Evolutionary conservation across 768 basidiomycete species (phyloP), one percentile per base, ranked within the genome.

Genomic region (Pleurotus platypus): DNA sequence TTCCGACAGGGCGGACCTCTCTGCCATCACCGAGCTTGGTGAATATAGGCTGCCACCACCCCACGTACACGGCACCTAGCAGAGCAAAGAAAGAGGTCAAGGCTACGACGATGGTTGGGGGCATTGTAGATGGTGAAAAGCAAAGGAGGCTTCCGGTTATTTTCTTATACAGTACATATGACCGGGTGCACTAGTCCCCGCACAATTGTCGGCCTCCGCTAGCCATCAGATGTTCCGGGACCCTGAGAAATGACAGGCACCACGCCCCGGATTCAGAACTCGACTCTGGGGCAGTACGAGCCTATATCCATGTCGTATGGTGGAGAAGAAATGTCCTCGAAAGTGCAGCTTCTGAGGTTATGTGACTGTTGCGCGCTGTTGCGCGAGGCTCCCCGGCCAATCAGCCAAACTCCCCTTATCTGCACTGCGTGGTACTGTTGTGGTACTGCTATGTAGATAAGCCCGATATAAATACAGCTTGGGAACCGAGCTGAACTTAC

Each of bases 1-100:
- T 83, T 15, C 81, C 81, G 3, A 82, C 58, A 0, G 78, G 51
- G 47, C 76, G 63, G 9, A 85, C 61, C 37, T 66, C 63, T 26
- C 84, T 78, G 27, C 77, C 78, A 18, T 76, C 61, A 1, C 86
- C 86, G 4, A 69, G 47, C 0, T 66, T 62, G 24, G 62, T 56
- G 27, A 89, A 67, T 0, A 76, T 59, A 0, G 82, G 80, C 55
- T 73, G 77, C 2, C 85, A 47, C 22, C 74, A 75, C 35, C 84
- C 61, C 50, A 78, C 71, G 70, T 82, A 85, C 7, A 78, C 62
- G 8, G 69, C 78, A 1, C 69, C 80, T 3, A 77, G 57, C 12
- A 79, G 40, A 9, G 78, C 79, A 20, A 54, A 54, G 39, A 54
- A 54, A 12, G 39, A 39, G 26, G 18, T 38, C 51, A 54, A 30